These are phyloP conservation scores for Colletotrichum navitas DNA, from an alignment of 2,329 filamentous ascomycete genomes.

Conservation along the genomic window DNA sequence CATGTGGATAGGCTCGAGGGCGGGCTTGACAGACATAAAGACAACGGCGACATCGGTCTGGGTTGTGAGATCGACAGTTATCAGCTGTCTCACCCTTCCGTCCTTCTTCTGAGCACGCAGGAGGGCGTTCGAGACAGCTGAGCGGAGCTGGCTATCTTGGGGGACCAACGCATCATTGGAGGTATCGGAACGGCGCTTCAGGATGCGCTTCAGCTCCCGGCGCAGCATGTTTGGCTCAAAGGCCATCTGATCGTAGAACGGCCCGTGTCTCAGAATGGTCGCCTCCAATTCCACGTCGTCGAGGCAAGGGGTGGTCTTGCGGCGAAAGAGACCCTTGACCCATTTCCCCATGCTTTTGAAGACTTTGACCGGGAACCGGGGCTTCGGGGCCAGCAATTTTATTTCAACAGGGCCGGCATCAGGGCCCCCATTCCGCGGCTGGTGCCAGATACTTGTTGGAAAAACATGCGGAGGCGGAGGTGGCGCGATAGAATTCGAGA, in stretches of 20 bases:
- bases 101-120: slow-evolving; percentile 30
- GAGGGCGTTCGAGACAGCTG: slow-evolving; percentile 10
- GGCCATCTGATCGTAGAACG: neutral
- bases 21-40: slow-evolving; percentile 33
- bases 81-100: slow-evolving; percentile 22
- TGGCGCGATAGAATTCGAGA: neutral
- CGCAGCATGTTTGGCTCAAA: slow-evolving; percentile 30
- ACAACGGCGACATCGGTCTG: slow-evolving; percentile 22
- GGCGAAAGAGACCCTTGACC: slow-evolving; percentile 28
- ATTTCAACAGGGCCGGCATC: slow-evolving; percentile 20
- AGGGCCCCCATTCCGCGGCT: neutral
- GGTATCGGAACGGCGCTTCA: neutral
- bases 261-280: slow-evolving; percentile 20
- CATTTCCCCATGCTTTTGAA: slow-evolving; percentile 26
- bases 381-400: slow-evolving; percentile 22
- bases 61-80: slow-evolving; percentile 17
- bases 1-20: slow-evolving; percentile 24
- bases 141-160: slow-evolving; percentile 8
- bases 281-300: slow-evolving; percentile 34
- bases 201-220: slow-evolving; percentile 26
- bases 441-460: slow-evolving; percentile 15
- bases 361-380: slow-evolving; percentile 15
- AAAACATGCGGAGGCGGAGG: neutral
- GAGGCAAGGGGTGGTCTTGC: slow-evolving; percentile 1
- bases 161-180: slow-evolving; percentile 19